Base-by-base conservation (phyloP, 345 rosid species). In the Dipteronia sinensis region DNA sequence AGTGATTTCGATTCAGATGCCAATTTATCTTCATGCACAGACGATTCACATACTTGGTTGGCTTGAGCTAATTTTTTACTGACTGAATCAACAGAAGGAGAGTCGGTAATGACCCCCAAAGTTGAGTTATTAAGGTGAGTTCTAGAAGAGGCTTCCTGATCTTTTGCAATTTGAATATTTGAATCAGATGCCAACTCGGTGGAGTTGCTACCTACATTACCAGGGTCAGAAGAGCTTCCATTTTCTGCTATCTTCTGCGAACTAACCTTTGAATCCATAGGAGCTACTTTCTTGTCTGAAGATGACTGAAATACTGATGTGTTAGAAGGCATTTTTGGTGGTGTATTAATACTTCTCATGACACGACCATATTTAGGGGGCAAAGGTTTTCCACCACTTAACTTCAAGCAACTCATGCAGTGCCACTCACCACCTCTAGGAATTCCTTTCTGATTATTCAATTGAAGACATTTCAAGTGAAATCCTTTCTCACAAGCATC, bases 401-500 rank as follows among this genome's bases (percentile, higher is more conserved):
- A 76, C 70, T 87, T 81, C 80, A 88, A 81, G 84, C 97, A 96
- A 77, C 82, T 94, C 74, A 86, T 75, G 87, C 99, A 96, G 84
- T 94, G 95, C 98, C 99, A 94, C 82, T 96, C 99, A 73, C 88
- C 90, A 73, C 87, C 89, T 80, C 90, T 91, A 49, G 97, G 94
- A 72, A 92, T 85, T 76, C 85, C 95, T 82, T 87, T 88, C 77
- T 87, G 86, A 84, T 84, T 92, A 80, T 83, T 78, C 38, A 87
- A 63, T 51, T 87, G 93, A 73, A 94, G 83, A 83, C 99, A 96
- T 87, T 83, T 91, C 74, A 92, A 82, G 87, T 96, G 99, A 85
- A 82, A 92, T 79, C 95, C 98, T 82, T 90, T 92, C 85, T 91
- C 99, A 78, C 99, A 96, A 62, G 91, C 88, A 88, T 96, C 99